phyloP scores from a whole-genome alignment of 148 eudicot species.

The Polygonum aviculare region DNA sequence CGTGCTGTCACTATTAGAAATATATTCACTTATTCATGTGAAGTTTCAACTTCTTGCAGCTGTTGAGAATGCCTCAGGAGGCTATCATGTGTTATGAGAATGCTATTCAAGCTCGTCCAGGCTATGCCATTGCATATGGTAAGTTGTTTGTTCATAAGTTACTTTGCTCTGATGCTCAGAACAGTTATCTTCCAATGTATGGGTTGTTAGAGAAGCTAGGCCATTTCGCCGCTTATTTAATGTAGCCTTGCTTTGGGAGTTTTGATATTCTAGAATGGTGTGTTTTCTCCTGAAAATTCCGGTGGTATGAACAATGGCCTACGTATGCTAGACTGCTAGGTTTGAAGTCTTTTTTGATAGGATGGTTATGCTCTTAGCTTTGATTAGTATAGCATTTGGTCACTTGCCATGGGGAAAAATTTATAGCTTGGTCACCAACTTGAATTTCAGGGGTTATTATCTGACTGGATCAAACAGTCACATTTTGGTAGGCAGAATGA shows the following conservation, averaged over 20 bases:
- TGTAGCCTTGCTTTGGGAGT: not conserved
- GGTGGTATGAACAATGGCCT: not conserved
- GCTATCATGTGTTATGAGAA: conserved; percentile 82
- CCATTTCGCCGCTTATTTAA: not conserved
- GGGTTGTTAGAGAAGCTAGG: not conserved
- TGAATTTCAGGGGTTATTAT: not conserved
- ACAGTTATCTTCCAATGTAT: not conserved
- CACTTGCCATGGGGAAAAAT: not conserved
- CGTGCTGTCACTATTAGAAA: not conserved
- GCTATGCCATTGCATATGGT: conserved; percentile 83
- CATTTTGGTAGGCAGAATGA: not conserved
- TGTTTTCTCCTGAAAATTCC: not conserved
- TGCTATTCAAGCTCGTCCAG: conserved; percentile 79
- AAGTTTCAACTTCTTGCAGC: conserved; percentile 33
- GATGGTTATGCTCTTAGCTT: not conserved
- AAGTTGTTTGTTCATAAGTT: conserved; percentile 17
- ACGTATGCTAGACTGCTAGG: not conserved
- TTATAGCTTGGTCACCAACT: not conserved
- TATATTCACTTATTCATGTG: not conserved
- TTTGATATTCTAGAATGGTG: not conserved
- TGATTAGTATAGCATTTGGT: not conserved
- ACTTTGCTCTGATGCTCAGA: not conserved
- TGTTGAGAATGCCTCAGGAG: conserved; percentile 88
- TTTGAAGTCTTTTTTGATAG: not conserved
- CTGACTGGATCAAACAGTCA: not conserved